These are phyloP conservation scores for Botrytis porri DNA, from an alignment of 2,329 filamentous ascomycete genomes.

Conservation along the genomic window DNA sequence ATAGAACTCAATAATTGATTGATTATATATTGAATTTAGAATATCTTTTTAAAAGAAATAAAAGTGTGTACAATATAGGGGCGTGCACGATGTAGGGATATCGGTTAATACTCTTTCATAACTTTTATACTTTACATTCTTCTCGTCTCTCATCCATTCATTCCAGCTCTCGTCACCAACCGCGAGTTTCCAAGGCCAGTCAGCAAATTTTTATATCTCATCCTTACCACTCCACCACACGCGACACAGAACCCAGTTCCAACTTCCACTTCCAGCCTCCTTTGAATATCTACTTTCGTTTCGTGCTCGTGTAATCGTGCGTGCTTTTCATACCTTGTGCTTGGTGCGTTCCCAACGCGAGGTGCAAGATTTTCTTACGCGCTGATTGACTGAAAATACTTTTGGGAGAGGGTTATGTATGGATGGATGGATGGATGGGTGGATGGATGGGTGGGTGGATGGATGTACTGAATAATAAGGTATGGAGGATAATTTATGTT, in stretches of 20 bases:
- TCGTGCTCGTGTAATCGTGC: neutral
- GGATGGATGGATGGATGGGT: neutral
- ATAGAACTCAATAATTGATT: no score
- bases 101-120: neutral
- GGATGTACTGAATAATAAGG: neutral
- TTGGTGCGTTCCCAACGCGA: slow-evolving; percentile 1
- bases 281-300: neutral
- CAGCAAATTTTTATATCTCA: slow-evolving; percentile 1
- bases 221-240: neutral
- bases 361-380: neutral
- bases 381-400: neutral
- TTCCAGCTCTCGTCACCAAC: neutral
- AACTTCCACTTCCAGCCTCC: neutral
- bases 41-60: no score
- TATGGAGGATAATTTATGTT: neutral
- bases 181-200: neutral
- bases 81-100: no score
- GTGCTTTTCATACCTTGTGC: neutral
- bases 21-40: no score
- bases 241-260: neutral
- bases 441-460: neutral
- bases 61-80: no score
- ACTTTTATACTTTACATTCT: neutral
- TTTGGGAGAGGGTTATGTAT: neutral
- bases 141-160: neutral